Percentiles rank a stretch among this genome's conserved stretches.
These are phyloP conservation scores for Orobanche coerulescens DNA, from an alignment of 257 asterid species.

Conservation along the genomic window DNA sequence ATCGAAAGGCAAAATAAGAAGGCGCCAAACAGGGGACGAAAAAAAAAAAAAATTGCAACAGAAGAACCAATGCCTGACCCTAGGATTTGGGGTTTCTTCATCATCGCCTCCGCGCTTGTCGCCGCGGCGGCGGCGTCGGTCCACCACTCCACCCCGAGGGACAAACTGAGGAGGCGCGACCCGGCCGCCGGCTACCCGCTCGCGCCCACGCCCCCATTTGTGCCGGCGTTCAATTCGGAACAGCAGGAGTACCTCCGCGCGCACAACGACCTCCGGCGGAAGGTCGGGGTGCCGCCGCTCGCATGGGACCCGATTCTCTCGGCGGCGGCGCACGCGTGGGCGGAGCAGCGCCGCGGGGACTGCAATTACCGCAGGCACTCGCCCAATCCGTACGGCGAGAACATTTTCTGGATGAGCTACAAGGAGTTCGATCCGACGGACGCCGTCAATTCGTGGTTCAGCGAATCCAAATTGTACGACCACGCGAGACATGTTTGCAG, in stretches of 20 bases:
- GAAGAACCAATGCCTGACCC: slow-evolving; percentile 14
- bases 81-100: slow-evolving; percentile 1
- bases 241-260: slow-evolving; percentile 41
- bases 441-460: slow-evolving; percentile 43
- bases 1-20: background rate
- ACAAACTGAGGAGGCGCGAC: slow-evolving; percentile 18
- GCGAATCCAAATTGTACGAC: slow-evolving; percentile 36
- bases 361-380: slow-evolving; percentile 61
- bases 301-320: slow-evolving; percentile 40
- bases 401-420: slow-evolving; percentile 47
- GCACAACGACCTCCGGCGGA: slow-evolving; percentile 42
- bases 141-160: slow-evolving; percentile 16
- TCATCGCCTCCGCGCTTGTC: slow-evolving; percentile 16
- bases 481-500: slow-evolving; percentile 14
- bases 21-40: background rate
- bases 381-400: slow-evolving; percentile 37
- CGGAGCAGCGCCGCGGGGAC: slow-evolving; percentile 32
- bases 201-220: background rate
- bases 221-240: slow-evolving; percentile 28
- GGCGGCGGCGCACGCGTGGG: slow-evolving; percentile 38
- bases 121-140: slow-evolving; percentile 21
- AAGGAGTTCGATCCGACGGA: slow-evolving; percentile 36
- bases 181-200: background rate
- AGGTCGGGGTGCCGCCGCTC: slow-evolving; percentile 33
- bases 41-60: background rate